Base-by-base conservation (phyloP, 176 grass and related monocot genomes). In the Puccinellia tenuiflora region DNA sequence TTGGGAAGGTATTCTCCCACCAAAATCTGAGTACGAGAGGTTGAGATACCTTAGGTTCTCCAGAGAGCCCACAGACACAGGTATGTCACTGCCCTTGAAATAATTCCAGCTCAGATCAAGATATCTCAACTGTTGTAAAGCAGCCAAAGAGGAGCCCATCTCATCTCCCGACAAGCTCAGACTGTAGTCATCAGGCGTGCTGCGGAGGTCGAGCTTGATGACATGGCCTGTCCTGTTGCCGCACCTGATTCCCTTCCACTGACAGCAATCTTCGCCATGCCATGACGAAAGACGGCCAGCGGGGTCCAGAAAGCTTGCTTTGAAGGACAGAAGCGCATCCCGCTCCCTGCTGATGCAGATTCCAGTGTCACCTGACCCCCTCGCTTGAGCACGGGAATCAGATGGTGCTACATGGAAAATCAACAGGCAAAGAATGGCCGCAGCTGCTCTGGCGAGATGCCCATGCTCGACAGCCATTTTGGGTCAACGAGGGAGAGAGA, bases 1-100 rank as follows among this genome's bases (percentile, higher is more conserved):
- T 26, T 59, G 22, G 1, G 55, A 26, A 59, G 22, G 55, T 59
- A 59, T 26, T 59, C 1, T 26, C 22, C 22, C 55, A 26, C 22
- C 0, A 0, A 59, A 59, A 5, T 0, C 0, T 13, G 55, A 59
- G 0, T 0, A 1, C 10, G 55, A 59, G 55, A 59, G 55, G 55
- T 57, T 12, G 54, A 57, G 54, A 13, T 57, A 57, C 54, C 54
- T 57, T 57, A 57, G 54, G 9, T 57, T 57, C 54, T 57, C n/a
- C 3, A 57, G 54, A 25, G 54, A 57, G 54, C 54, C n/a, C 3
- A 57, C 0, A 0, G 1, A 57, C 9, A 1, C 54, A 12, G 54
- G 54, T 12, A 57, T 57, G 9, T 24, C 26, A 0, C 22, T 5
- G 22, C 0, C 0, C 1, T 5, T 26, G 55, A 59, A 59, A 11